These are phyloP conservation scores for Phylloporus sp. DNA, from an alignment of 768 basidiomycete genomes.

Conservation along the genomic window DNA sequence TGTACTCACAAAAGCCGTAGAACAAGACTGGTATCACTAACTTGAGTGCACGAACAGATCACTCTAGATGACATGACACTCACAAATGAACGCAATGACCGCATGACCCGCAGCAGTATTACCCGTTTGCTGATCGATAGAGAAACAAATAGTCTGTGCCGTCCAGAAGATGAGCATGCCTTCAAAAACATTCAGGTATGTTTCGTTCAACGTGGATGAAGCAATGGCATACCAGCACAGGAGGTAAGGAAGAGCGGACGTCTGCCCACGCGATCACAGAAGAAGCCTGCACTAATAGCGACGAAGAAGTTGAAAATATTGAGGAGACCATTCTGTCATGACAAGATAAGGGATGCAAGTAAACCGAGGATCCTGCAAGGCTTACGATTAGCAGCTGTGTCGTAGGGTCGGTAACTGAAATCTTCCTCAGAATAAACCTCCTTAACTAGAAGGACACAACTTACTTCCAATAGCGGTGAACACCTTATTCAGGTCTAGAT, in stretches of 20 bases:
- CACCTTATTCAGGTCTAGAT: slow-evolving; percentile 48
- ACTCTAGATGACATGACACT: slow-evolving; percentile 6
- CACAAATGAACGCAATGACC: slow-evolving; percentile 45
- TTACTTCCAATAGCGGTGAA: slow-evolving; percentile 47
- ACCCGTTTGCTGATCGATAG: slow-evolving; percentile 27
- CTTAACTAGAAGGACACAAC: slow-evolving; percentile 5
- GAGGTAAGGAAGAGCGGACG: slow-evolving; percentile 49
- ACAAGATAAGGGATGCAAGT: background rate
- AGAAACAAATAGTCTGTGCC: slow-evolving; percentile 36
- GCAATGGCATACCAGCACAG: slow-evolving; percentile 34
- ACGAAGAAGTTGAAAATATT: slow-evolving; percentile 55
- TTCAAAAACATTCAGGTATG: slow-evolving; percentile 32
- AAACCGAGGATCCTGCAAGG: background rate
- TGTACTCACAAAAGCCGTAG: slow-evolving; percentile 35
- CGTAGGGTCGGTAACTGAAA: slow-evolving; percentile 39
- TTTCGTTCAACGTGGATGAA: slow-evolving; percentile 21
- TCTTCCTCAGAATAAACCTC: background rate
- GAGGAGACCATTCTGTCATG: slow-evolving; percentile 46
- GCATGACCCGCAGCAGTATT: slow-evolving; percentile 35
- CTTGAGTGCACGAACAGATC: background rate
- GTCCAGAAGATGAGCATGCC: slow-evolving; percentile 40
- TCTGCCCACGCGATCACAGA: slow-evolving; percentile 48
- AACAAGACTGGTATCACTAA: slow-evolving; percentile 29
- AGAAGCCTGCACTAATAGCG: slow-evolving; percentile 45
- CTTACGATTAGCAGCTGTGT: slow-evolving; percentile 42